These are phyloP conservation scores for Grigorovia yakushimaensis DNA, from an alignment of 805 yeast species.

Conservation along the genomic window DNA sequence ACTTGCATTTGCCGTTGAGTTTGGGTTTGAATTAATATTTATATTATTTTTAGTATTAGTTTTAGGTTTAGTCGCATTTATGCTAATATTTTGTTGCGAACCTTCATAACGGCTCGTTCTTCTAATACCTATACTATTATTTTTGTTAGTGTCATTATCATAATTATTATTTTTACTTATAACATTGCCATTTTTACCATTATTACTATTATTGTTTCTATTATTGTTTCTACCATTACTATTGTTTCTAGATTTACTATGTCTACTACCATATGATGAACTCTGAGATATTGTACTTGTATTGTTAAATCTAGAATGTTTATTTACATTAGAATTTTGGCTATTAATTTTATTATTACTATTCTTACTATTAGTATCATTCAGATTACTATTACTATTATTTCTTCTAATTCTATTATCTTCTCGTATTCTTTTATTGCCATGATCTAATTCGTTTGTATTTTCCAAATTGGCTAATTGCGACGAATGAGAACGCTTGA, in stretches of 20 bases:
- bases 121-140: neutral
- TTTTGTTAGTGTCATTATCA: slow-evolving; percentile 1
- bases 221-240: neutral
- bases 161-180: neutral
- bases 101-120: slow-evolving; percentile 5
- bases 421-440: neutral
- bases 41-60: neutral
- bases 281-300: neutral
- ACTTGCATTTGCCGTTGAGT: too few relatives aligned
- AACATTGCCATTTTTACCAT: neutral
- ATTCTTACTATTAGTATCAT: neutral
- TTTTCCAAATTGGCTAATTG: neutral
- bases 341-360: neutral
- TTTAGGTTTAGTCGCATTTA: neutral
- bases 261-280: neutral
- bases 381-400: neutral
- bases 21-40: neutral
- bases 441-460: neutral
- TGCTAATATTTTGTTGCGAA: neutral
- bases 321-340: neutral
- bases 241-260: neutral
- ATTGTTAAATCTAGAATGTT: neutral
- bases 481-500: neutral
- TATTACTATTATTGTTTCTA: neutral
- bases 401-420: neutral